phyloP scores from a whole-genome alignment of 768 basidiomycete genomes.

The Leccinum imitatum region DNA sequence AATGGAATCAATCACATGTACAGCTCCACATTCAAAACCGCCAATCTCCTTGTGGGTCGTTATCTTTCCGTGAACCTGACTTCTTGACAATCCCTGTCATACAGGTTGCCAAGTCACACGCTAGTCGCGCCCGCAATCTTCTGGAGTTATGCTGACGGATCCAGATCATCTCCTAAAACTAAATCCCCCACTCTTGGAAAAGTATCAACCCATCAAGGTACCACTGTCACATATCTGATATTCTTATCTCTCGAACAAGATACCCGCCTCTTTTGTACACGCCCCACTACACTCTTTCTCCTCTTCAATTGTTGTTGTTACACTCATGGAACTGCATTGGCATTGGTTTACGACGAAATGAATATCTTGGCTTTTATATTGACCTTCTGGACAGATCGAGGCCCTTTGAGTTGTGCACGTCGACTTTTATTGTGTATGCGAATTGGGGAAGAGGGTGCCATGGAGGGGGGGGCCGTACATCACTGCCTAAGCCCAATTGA shows the following conservation, averaged over 20 bases:
- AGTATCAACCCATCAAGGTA: neutral
- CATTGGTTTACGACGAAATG: slow-evolving; percentile 5
- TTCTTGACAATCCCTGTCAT: slow-evolving; percentile 1
- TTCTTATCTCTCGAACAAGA: slow-evolving; percentile 16
- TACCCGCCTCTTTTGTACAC: slow-evolving; percentile 16
- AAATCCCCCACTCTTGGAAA: slow-evolving; percentile 6
- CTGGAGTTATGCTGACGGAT: slow-evolving; percentile 53
- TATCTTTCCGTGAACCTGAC: slow-evolving; percentile 15
- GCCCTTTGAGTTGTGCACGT: neutral
- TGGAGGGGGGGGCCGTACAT: neutral
- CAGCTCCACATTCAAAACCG: slow-evolving; percentile 80
- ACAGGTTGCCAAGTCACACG: slow-evolving; percentile 59
- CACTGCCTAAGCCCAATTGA: neutral
- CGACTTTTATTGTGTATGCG: neutral
- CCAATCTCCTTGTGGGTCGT: slow-evolving; percentile 63
- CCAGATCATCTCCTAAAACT: neutral
- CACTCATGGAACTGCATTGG: neutral
- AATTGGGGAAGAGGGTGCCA: neutral
- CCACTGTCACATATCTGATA: slow-evolving; percentile 1
- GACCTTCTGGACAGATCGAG: neutral
- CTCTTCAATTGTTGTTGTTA: neutral
- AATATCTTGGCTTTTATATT: slow-evolving; percentile 7
- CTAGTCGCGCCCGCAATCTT: slow-evolving; percentile 55
- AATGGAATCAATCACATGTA: slow-evolving; percentile 84
- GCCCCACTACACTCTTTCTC: neutral